These are phyloP conservation scores for Ustilaginoidea virens DNA, from an alignment of 2,329 filamentous ascomycete genomes.

Conservation along the genomic window DNA sequence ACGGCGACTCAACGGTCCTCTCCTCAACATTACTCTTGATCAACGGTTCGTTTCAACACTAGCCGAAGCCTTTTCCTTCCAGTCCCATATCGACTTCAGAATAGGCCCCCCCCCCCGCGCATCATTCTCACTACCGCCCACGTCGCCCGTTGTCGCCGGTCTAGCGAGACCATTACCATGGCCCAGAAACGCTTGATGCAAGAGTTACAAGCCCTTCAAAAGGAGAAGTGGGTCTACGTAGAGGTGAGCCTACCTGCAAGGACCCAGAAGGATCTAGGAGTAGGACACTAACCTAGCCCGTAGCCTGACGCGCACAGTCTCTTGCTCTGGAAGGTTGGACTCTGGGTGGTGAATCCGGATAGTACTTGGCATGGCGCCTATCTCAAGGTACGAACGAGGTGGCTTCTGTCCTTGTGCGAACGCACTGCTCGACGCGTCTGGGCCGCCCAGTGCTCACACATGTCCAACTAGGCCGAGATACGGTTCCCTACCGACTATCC, in stretches of 20 bases:
- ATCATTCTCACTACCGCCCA: too few relatives aligned
- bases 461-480: constrained; percentile 53
- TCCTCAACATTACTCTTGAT: too few relatives aligned
- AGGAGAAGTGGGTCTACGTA: constrained; percentile 90
- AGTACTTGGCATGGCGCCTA: constrained; percentile 88
- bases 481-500: constrained; percentile 81
- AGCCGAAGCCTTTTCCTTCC: too few relatives aligned
- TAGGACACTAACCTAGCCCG: neutral
- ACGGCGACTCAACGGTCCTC: too few relatives aligned
- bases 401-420: too few relatives aligned
- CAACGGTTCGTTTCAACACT: too few relatives aligned
- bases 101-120: too few relatives aligned
- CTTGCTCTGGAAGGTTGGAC: constrained; percentile 71
- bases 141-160: too few relatives aligned
- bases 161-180: constrained; percentile 20
- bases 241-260: constrained; percentile 42
- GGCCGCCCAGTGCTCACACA: neutral
- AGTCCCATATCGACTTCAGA: too few relatives aligned
- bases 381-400: constrained; percentile 53
- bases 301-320: constrained; percentile 71
- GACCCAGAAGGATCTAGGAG: neutral
- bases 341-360: constrained; percentile 87
- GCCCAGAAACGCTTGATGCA: constrained; percentile 69
- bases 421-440: too few relatives aligned
- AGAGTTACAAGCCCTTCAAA: constrained; percentile 65